Conservation (phyloP, 2,329 filamentous ascomycete species). For the Alternaria sp. region DNA sequence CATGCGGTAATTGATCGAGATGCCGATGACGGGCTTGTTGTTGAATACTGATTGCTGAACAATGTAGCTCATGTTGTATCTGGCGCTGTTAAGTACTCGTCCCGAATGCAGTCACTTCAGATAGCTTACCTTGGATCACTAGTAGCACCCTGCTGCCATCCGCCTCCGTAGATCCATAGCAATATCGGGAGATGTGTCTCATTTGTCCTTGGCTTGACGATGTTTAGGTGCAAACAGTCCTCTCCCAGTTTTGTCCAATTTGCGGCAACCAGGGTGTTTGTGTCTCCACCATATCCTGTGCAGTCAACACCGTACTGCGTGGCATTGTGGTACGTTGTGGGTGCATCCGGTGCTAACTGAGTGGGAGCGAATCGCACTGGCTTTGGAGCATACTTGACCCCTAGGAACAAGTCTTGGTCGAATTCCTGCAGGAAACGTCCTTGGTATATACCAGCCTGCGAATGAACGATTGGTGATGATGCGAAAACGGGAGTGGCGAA, state of each 20-base stretch:
- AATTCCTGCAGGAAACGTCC: constrained; percentile 36
- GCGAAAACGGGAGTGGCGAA: neutral
- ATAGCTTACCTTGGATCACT: constrained; percentile 35
- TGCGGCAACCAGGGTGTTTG: constrained; percentile 24
- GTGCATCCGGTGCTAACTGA: constrained; percentile 17
- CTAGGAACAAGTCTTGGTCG: constrained; percentile 39
- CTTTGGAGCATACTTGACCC: constrained; percentile 39
- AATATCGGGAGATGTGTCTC: constrained; percentile 31
- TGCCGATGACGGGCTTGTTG: constrained; percentile 38
- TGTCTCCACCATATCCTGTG: constrained; percentile 36
- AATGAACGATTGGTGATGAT: constrained; percentile 23
- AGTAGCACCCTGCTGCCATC: constrained; percentile 41
- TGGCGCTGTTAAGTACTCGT: neutral
- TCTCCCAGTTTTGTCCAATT: constrained; percentile 36
- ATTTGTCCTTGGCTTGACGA: constrained; percentile 30
- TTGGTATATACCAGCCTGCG: constrained; percentile 34
- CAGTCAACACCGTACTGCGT: constrained; percentile 38
- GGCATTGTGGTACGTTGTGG: constrained; percentile 20
- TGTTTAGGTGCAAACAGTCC: constrained; percentile 56
- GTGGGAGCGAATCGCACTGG: constrained; percentile 35
- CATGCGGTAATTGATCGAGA: constrained; percentile 56
- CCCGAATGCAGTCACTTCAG: neutral
- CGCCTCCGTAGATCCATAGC: constrained; percentile 45
- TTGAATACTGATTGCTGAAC: constrained; percentile 39
- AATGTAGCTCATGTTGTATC: constrained; percentile 42